Base-by-base conservation (phyloP, 805 yeast genomes). In the Pichia nakasei region DNA sequence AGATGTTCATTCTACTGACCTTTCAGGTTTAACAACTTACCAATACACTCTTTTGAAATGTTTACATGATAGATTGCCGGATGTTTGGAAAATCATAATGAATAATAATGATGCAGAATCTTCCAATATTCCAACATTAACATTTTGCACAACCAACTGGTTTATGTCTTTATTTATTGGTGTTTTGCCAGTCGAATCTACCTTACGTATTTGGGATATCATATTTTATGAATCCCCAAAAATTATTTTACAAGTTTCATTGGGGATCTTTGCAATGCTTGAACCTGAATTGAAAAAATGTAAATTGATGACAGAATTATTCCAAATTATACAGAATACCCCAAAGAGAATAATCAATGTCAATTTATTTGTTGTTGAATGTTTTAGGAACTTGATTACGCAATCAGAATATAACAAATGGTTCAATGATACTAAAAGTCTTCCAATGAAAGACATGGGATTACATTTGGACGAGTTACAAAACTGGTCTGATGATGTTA, bases 151-250 rank as follows among this genome's bases (percentile, higher is more conserved):
- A 1, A 91, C 96, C 0, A 80, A 95, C 43, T 93, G 98, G 98
- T 93, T 93, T 58, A 91, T 93, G 97, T 85, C 96, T 54, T 76
- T 86, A n/a, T 93, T 85, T 63, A 87, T 93, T 31, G 96, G 95
- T 0, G 78, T 82, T 1, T 63, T 93, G 22, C 98, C 98, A 0
- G 78, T 87, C 20, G 97, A 93, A 57, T 76, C 94, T 0, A 82
- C 87, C 9, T 66, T 93, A 37, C 67, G 97, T 44, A 81, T 93
- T 0, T 91, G 98, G 97, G 98, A 93, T 63, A 85, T 94, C 49
- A 65, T 91, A 40, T 89, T 94, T 69, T 87, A 84, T 57, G 97
- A 91, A 59, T 96, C 87, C 24, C 82, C 95, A 2, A 85, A 85
- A 55, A 76, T 93, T 11, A 68, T 93, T 17, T 93, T 88, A 66